These are phyloP conservation scores for Exophiala oligosperma DNA, from an alignment of 2,329 filamentous ascomycete genomes.

Conservation along the genomic window DNA sequence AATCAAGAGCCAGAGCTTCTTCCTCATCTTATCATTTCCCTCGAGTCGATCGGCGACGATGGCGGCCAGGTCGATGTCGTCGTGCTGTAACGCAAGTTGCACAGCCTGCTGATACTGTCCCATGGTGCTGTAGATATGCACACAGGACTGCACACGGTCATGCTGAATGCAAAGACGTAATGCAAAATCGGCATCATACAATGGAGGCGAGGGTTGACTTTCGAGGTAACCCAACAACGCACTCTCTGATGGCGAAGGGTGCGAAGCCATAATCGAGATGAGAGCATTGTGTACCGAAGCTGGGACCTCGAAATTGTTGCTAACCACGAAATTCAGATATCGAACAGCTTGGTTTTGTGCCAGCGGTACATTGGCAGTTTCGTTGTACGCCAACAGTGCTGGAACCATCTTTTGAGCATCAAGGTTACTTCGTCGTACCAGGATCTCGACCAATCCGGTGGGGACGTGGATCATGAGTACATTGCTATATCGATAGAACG, in stretches of 20 bases:
- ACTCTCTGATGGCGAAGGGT: slow-evolving; percentile 78
- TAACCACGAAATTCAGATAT: slow-evolving; percentile 91
- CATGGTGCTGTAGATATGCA: slow-evolving; percentile 98
- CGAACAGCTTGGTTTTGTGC: slow-evolving; percentile 85
- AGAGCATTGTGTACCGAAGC: slow-evolving; percentile 95
- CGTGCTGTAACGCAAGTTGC: slow-evolving; percentile 84
- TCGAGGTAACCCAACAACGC: slow-evolving; percentile 86
- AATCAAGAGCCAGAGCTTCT: slow-evolving; percentile 93
- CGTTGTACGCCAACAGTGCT: slow-evolving; percentile 90
- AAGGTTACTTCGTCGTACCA: slow-evolving; percentile 87
- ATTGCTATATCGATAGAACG: slow-evolving; percentile 95
- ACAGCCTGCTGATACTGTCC: slow-evolving; percentile 84
- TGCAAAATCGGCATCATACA: slow-evolving; percentile 94
- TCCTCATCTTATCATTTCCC: slow-evolving; percentile 75
- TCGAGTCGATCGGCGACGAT: slow-evolving; percentile 76
- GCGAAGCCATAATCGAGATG: slow-evolving; percentile 91
- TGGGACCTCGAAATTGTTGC: slow-evolving; percentile 72
- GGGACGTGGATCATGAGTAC: slow-evolving; percentile 92
- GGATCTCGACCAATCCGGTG: slow-evolving; percentile 84
- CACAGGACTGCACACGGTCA: slow-evolving; percentile 86
- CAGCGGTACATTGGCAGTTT: slow-evolving; percentile 64
- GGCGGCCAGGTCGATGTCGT: slow-evolving; percentile 85
- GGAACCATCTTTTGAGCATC: slow-evolving; percentile 88
- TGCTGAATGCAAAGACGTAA: slow-evolving; percentile 93
- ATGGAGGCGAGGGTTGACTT: slow-evolving; percentile 79